Evolutionary conservation across 768 basidiomycete genomes (phyloP), one percentile per base, ranked within the genome.

Genomic region (Boletus rubropictus): DNA sequence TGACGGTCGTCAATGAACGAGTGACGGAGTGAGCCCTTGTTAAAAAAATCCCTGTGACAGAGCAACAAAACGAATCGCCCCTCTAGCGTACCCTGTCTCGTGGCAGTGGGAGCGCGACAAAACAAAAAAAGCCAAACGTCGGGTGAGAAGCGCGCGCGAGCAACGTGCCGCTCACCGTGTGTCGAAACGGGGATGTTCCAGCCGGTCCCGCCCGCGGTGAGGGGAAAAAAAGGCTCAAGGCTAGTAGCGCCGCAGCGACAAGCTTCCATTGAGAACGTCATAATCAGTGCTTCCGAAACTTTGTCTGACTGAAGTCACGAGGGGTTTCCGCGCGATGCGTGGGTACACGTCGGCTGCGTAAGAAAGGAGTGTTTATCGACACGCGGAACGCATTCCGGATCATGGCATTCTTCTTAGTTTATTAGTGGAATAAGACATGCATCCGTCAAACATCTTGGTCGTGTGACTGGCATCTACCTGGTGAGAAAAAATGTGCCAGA

Each of bases 331-430:
- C 9, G 22, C n/a, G 14, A 29, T 22, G 18, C 17, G 18, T 32
- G 52, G 22, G n/a, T 17, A 17, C 21, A 20, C 9, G 15, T 15
- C 40, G 31, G 11, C 49, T 39, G 25, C 33, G 35, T 44, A 58
- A 49, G 51, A 52, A 14, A 44, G 48, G 55, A 54, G 42, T 21
- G 28, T 42, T 40, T 38, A n/a, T 40, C 36, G 39, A 39, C 17
- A 17, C 14, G 8, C 49, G 51, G 48, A 17, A 24, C 6, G 17
- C 34, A 37, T 51, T 40, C 29, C 42, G 22, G 3, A 24, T 33
- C 22, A 14, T 21, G 35, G 38, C 25, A 39, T 15, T 32, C 54
- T 52, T 43, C 57, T 56, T 44, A n/a, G n/a, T n/a, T n/a, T 40
- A 44, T 53, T 39, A 42, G 33, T 28, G 47, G n/a, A 18, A n/a